Conservation (phyloP, 73 alveolate species). For the Paramecium sonneborni region DNA sequence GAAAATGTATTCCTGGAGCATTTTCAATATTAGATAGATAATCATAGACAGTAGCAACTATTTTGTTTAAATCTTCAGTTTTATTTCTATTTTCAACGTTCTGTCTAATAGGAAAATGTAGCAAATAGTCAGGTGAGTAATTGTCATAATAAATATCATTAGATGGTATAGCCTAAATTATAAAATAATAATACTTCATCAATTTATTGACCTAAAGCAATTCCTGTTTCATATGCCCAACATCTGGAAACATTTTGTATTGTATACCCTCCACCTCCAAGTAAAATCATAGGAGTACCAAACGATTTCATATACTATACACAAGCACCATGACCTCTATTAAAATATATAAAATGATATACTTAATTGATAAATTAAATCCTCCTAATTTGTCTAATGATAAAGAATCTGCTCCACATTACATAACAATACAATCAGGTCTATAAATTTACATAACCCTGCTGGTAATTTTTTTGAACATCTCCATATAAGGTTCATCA, state of each 20-base stretch:
- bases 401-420: constrained; percentile 98
- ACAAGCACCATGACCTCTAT: constrained; percentile 97
- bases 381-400: constrained; percentile 96
- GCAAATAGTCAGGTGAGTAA: constrained; percentile 24
- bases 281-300: constrained; percentile 94
- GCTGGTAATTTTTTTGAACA: constrained; percentile 85
- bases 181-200: constrained; percentile 34
- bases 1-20: constrained; percentile 71
- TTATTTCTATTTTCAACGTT: constrained; percentile 65
- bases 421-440: constrained; percentile 96
- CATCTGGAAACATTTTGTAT: constrained; percentile 96
- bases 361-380: constrained; percentile 86
- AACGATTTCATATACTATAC: constrained; percentile 86
- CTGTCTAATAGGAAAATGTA: constrained; percentile 53
- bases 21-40: constrained; percentile 33
- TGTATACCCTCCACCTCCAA: constrained; percentile 99
- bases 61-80: constrained; percentile 62
- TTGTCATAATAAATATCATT: constrained; percentile 58
- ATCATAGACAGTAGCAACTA: constrained; percentile 31
- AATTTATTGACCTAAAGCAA: constrained; percentile 77
- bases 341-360: not conserved
- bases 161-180: constrained; percentile 56
- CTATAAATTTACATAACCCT: constrained; percentile 87
- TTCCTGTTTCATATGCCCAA: constrained; percentile 98
- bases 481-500: constrained; percentile 86